Evolutionary conservation across 2,329 filamentous ascomycete species (phyloP).

Genomic region (Penicillium oxalicum): DNA sequence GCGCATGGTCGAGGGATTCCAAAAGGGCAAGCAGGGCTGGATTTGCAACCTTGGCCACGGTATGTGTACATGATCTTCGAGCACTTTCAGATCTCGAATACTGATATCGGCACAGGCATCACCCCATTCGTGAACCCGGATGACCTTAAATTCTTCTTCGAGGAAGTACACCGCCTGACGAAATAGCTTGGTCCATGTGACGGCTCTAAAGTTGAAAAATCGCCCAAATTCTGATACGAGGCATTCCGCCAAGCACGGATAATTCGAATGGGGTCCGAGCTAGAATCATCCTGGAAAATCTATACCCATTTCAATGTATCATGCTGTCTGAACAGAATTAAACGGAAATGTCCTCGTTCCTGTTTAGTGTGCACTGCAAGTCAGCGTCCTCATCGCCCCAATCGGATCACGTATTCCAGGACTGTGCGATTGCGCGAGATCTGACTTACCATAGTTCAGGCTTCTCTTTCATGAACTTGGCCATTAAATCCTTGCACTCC

Average conservation of each 20-base stretch:
- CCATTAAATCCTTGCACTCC: conserved; percentile 64
- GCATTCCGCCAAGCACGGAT: no score
- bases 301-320: no score
- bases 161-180: conserved; percentile 70
- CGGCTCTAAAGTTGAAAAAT: no score
- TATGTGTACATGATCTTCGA: conserved; percentile 40
- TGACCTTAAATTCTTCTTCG: conserved; percentile 85
- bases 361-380: conserved; percentile 21
- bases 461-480: conserved; percentile 64
- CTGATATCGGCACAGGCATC: conserved; percentile 56
- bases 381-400: no score
- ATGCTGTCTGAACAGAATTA: conserved; percentile 18
- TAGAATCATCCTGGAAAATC: no score
- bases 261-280: no score
- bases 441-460: conserved; percentile 61
- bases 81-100: conserved; percentile 8
- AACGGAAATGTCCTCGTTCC: conserved; percentile 56
- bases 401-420: no score
- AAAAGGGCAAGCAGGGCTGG: conserved; percentile 81
- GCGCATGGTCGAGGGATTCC: conserved; percentile 81
- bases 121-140: conserved; percentile 94
- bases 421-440: background rate
- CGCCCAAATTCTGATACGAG: no score
- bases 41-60: conserved; percentile 96
- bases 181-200: conserved; percentile 9